Evolutionary conservation across 1,284 basidiomycete species (phyloP).

Genomic region (Pseudozyma tsukubaensis): DNA sequence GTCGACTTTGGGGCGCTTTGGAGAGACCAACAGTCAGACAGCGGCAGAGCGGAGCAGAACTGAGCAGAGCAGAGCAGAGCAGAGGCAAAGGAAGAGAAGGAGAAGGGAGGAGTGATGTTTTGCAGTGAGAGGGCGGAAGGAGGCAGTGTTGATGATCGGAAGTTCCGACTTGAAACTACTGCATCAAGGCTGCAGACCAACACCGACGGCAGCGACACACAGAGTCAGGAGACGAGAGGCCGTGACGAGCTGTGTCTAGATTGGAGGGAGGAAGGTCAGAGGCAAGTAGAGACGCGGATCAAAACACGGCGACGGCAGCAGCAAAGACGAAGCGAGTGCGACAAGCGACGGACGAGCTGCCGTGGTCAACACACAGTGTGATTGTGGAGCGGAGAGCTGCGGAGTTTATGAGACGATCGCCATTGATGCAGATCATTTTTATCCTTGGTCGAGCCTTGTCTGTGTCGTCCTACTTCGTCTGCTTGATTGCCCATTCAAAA

Average conservation of each 20-base stretch:
- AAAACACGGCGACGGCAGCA: slow-evolving; percentile 31
- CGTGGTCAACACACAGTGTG: neutral
- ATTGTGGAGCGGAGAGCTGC: slow-evolving; percentile 9
- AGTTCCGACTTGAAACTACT: slow-evolving; percentile 11
- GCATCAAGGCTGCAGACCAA: slow-evolving; percentile 11
- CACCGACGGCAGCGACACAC: slow-evolving; percentile 17
- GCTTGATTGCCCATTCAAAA: neutral
- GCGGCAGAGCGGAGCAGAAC: neutral
- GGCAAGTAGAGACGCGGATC: slow-evolving; percentile 27
- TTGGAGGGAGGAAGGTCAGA: slow-evolving; percentile 2
- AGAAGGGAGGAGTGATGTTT: no score
- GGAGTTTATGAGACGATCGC: slow-evolving; percentile 32
- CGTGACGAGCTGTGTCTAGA: no score
- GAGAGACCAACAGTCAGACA: slow-evolving; percentile 5
- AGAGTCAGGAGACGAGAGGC: no score
- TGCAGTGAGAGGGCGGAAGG: neutral
- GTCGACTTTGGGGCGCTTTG: neutral
- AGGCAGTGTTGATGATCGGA: slow-evolving; percentile 4
- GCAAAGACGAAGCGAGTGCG: slow-evolving; percentile 13
- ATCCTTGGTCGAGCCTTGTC: slow-evolving; percentile 11
- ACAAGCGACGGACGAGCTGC: neutral
- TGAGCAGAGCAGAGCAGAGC: slow-evolving; percentile 7
- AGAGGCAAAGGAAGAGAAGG: no score
- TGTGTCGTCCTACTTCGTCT: neutral
- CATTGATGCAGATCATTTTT: slow-evolving; percentile 27